Evolutionary conservation across 2,329 filamentous ascomycete species (phyloP).

Genomic region (Falciphora oryzae): DNA sequence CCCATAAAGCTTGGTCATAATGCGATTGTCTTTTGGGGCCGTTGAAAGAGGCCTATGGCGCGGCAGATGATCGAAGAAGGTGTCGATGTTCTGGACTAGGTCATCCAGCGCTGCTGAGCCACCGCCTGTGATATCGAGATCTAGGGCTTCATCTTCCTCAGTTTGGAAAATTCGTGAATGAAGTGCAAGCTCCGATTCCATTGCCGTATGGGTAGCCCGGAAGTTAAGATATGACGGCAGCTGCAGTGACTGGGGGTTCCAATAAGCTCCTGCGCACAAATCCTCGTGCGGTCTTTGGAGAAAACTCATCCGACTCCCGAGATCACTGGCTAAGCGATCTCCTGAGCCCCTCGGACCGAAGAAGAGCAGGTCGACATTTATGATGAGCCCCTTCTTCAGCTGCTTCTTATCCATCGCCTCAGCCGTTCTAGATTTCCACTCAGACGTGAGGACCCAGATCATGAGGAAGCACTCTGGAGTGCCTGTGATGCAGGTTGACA

Average conservation of each 20-base stretch:
- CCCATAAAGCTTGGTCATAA: neutral
- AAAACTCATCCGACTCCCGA: neutral
- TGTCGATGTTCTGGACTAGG: slow-evolving; percentile 5
- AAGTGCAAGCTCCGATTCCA: neutral
- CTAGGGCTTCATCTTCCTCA: neutral
- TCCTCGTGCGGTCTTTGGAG: neutral
- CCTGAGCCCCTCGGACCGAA: slow-evolving; percentile 1
- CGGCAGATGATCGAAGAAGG: neutral
- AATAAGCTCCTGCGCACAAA: neutral
- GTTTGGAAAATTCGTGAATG: neutral
- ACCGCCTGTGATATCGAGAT: neutral
- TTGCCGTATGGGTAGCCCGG: too few species aligned
- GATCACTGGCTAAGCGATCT: neutral
- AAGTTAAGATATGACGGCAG: neutral
- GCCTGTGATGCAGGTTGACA: neutral
- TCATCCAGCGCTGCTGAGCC: neutral
- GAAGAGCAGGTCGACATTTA: neutral
- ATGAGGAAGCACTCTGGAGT: neutral
- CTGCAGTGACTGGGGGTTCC: neutral
- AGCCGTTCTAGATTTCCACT: neutral
- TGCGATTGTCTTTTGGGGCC: neutral
- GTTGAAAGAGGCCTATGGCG: neutral
- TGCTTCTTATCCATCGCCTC: neutral
- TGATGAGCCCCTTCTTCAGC: neutral
- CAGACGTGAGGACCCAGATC: neutral